phyloP scores from a whole-genome alignment of 805 yeast species.

The Hanseniaspora clermontiae region DNA sequence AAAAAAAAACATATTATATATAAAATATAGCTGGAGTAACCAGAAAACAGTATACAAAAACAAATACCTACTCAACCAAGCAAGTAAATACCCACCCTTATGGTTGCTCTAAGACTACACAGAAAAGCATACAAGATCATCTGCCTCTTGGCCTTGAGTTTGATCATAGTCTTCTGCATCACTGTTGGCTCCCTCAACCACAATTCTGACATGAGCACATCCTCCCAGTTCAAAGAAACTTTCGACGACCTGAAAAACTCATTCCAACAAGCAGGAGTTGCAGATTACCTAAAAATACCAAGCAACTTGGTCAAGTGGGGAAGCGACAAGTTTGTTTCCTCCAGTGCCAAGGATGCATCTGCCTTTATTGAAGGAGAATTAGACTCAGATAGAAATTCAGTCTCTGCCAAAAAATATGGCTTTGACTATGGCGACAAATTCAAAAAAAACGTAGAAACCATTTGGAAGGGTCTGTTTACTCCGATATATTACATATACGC shows the following conservation, averaged over 20 bases:
- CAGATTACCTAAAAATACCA: not conserved
- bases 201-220: not conserved
- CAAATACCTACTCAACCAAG: too few species aligned
- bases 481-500: constrained; percentile 9
- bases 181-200: not conserved
- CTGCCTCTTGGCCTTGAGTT: not conserved
- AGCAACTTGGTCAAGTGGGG: constrained; percentile 10
- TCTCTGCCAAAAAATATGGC: constrained; percentile 3
- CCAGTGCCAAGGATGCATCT: not conserved
- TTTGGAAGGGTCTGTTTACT: constrained; percentile 13
- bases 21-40: too few species aligned
- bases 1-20: not conserved
- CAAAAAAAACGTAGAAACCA: constrained; percentile 11
- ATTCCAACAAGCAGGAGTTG: not conserved
- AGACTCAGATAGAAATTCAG: not conserved
- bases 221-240: constrained; percentile 1
- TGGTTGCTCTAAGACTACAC: constrained; percentile 5
- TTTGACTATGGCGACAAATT: constrained; percentile 3
- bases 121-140: constrained; percentile 6
- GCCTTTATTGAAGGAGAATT: constrained; percentile 5
- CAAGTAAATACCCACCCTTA: not conserved
- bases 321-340: not conserved
- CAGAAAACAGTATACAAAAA: not conserved
- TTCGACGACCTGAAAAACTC: not conserved
- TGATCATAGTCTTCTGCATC: not conserved